Percentiles rank a stretch among this genome's conserved stretches.
phyloP scores from a whole-genome alignment of 2,329 filamentous ascomycete genomes.

The Endoconidiophora polonica region DNA sequence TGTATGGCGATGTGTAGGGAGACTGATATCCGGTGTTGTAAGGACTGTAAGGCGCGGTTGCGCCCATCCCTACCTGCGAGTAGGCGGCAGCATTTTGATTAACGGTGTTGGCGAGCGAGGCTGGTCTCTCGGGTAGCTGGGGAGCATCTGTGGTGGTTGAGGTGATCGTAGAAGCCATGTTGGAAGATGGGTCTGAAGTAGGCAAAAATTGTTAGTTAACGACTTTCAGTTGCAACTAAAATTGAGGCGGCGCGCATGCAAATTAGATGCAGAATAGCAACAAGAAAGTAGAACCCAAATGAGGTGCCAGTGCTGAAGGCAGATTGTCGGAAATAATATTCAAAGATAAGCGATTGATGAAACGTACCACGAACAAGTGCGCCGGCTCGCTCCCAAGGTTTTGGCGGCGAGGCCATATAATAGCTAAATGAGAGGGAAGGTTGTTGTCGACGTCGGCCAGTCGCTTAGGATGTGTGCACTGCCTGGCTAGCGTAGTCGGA shows the following conservation, averaged over 20 bases:
- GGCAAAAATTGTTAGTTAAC: slow-evolving; percentile 12
- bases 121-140: slow-evolving; percentile 63
- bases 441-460: not conserved
- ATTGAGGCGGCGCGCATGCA: slow-evolving; percentile 24
- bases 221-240: slow-evolving; percentile 19
- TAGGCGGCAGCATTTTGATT: slow-evolving; percentile 82
- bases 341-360: slow-evolving; percentile 5
- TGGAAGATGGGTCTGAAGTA: slow-evolving; percentile 14
- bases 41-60: slow-evolving; percentile 29
- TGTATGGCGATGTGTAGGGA: slow-evolving; percentile 27
- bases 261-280: slow-evolving; percentile 4
- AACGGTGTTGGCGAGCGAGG: slow-evolving; percentile 59
- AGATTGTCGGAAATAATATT: slow-evolving; percentile 13
- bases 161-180: slow-evolving; percentile 26
- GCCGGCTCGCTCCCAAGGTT: slow-evolving; percentile 85
- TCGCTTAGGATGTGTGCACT: not conserved
- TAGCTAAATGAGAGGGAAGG: not conserved
- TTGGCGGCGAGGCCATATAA: slow-evolving; percentile 66
- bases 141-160: slow-evolving; percentile 31
- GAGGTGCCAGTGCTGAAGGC: slow-evolving; percentile 24
- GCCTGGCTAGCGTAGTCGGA: too few relatives aligned
- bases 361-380: slow-evolving; percentile 20
- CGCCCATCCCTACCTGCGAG: slow-evolving; percentile 33
- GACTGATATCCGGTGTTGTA: slow-evolving; percentile 22
- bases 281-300: slow-evolving; percentile 23